Evolutionary conservation across 73 alveolate genomes (phyloP).

Genomic region (Paramecium tetraurelia): DNA sequence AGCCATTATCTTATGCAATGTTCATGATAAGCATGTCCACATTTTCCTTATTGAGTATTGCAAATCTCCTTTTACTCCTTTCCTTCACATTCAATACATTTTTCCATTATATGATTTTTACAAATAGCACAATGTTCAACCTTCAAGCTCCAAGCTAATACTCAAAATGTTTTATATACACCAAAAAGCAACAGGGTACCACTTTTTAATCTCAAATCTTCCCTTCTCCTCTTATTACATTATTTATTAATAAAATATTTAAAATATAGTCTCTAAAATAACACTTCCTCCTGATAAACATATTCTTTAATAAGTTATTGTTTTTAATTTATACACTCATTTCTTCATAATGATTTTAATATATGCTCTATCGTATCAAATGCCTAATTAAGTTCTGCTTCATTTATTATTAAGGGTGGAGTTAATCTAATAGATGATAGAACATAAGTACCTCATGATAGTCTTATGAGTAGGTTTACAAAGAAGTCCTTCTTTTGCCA

Average conservation of each 20-base stretch:
- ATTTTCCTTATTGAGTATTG: not conserved
- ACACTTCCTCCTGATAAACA: not conserved
- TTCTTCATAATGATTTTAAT: not conserved
- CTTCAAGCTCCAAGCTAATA: slow-evolving; percentile 33
- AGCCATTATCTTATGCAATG: slow-evolving; percentile 50
- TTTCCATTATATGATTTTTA: slow-evolving; percentile 50
- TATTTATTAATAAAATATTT: not conserved
- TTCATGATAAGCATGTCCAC: slow-evolving; percentile 41
- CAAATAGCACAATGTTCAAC: slow-evolving; percentile 55
- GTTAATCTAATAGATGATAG: slow-evolving; percentile 62
- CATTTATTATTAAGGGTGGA: slow-evolving; percentile 83
- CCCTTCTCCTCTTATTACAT: slow-evolving; percentile 1
- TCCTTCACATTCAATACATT: slow-evolving; percentile 45
- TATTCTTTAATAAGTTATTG: not conserved
- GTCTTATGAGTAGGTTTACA: slow-evolving; percentile 91
- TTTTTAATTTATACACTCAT: not conserved
- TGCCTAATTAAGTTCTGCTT: not conserved
- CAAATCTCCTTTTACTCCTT: not conserved
- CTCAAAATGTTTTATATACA: not conserved
- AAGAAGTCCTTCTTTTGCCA: slow-evolving; percentile 76
- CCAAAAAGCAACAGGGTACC: slow-evolving; percentile 58
- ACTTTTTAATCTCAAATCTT: slow-evolving; percentile 29
- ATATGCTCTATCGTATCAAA: not conserved
- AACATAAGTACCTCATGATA: slow-evolving; percentile 66
- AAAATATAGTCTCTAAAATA: not conserved